Evolutionary conservation across 164 flowering plant species (phyloP).

Genomic region (Echeveria elegans): DNA sequence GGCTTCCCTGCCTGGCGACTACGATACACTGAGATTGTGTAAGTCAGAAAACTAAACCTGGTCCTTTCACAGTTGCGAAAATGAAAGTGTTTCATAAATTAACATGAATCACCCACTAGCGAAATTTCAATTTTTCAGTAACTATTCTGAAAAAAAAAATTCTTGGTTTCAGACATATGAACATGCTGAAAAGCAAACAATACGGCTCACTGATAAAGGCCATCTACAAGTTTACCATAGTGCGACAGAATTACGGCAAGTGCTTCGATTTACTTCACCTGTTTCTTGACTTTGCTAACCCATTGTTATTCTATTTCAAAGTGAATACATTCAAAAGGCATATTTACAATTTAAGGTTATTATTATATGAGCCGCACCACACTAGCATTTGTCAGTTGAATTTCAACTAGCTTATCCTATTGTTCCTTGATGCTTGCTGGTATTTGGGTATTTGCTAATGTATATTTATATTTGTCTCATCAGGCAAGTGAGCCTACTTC

Average conservation of each 20-base stretch:
- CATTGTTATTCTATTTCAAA: neutral
- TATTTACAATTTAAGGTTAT: neutral
- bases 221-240: slow-evolving; percentile 45
- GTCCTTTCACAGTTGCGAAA: neutral
- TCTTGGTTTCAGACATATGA: slow-evolving; percentile 59
- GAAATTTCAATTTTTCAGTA: neutral
- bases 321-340: neutral
- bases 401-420: no score
- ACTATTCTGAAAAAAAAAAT: neutral
- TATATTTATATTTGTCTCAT: neutral
- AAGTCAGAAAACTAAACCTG: slow-evolving; percentile 19
- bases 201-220: slow-evolving; percentile 55
- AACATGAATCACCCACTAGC: neutral
- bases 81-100: neutral
- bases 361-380: neutral
- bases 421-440: neutral
- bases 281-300: neutral
- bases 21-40: slow-evolving; percentile 89
- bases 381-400: no score
- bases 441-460: neutral
- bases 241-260: slow-evolving; percentile 59
- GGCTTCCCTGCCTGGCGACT: slow-evolving; percentile 95
- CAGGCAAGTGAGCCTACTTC: slow-evolving; percentile 2
- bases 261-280: neutral
- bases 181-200: slow-evolving; percentile 49